phyloP scores from a whole-genome alignment of 2,329 filamentous ascomycete species.

The Alternaria triticimaculans region DNA sequence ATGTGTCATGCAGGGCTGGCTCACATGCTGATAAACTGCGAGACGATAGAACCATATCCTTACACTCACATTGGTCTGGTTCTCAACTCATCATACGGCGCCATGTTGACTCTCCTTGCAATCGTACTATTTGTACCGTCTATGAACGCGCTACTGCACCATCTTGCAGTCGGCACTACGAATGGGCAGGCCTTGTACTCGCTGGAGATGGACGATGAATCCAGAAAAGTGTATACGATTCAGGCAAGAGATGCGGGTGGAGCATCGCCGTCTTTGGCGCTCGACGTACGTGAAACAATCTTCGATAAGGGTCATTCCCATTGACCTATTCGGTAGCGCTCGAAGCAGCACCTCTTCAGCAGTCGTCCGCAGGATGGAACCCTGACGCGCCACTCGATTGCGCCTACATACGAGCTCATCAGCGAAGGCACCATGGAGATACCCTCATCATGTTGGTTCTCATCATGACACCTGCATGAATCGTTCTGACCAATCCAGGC shows the following conservation, averaged over 20 bases:
- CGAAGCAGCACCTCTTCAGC: conserved; percentile 24
- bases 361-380: conserved; percentile 26
- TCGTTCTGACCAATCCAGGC: conserved; percentile 11
- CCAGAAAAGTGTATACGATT: conserved; percentile 15
- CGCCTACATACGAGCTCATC: conserved; percentile 22
- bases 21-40: neutral
- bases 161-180: conserved; percentile 27
- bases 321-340: conserved; percentile 13
- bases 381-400: conserved; percentile 23
- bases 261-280: conserved; percentile 22
- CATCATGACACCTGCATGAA: neutral
- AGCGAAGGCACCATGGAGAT: conserved; percentile 25
- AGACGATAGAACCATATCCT: neutral
- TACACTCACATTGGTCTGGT: neutral
- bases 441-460: conserved; percentile 26
- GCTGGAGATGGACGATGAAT: conserved; percentile 22
- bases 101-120: conserved; percentile 14
- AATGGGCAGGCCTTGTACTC: conserved; percentile 21
- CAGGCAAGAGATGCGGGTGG: conserved; percentile 18
- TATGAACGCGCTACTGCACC: conserved; percentile 19
- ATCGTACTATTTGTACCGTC: conserved; percentile 10
- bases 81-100: neutral
- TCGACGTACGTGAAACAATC: conserved; percentile 23
- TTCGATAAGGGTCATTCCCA: neutral
- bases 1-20: neutral